Evolutionary conservation across 257 asterid genomes (phyloP).

Genomic region (Salvia hispanica): DNA sequence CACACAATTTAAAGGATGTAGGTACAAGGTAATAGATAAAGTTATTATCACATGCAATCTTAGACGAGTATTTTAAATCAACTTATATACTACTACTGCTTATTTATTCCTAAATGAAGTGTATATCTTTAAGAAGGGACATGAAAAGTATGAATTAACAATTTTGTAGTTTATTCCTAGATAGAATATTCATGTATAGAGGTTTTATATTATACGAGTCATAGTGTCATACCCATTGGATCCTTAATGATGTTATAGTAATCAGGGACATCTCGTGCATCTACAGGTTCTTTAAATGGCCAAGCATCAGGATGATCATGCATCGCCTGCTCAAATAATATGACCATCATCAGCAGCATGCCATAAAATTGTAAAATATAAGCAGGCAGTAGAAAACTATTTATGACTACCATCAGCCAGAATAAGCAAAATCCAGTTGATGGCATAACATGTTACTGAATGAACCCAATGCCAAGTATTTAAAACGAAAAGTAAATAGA

Average conservation of each 20-base stretch:
- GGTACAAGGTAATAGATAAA: too few species aligned
- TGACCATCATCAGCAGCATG: conserved; percentile 14
- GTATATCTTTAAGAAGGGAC: too few species aligned
- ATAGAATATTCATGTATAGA: too few species aligned
- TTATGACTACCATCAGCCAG: not conserved
- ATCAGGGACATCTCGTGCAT: conserved; percentile 97
- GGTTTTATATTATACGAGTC: not conserved
- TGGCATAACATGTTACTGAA: not conserved
- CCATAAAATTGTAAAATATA: not conserved
- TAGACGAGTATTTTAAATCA: too few species aligned
- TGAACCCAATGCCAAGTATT: not conserved
- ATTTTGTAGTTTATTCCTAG: too few species aligned
- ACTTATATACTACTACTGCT: too few species aligned
- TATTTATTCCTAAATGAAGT: too few species aligned
- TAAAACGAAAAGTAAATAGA: not conserved
- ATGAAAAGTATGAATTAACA: too few species aligned
- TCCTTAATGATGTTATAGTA: conserved; percentile 92
- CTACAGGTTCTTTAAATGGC: conserved; percentile 99
- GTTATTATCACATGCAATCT: too few species aligned
- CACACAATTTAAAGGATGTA: too few species aligned
- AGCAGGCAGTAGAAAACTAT: conserved; percentile 9
- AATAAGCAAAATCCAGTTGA: conserved; percentile 1
- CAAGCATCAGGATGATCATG: conserved; percentile 97
- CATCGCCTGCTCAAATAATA: conserved; percentile 64
- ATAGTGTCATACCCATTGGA: conserved; percentile 76